Conservation (phyloP, 345 rosid genomes). For the Anacardium occidentale region DNA sequence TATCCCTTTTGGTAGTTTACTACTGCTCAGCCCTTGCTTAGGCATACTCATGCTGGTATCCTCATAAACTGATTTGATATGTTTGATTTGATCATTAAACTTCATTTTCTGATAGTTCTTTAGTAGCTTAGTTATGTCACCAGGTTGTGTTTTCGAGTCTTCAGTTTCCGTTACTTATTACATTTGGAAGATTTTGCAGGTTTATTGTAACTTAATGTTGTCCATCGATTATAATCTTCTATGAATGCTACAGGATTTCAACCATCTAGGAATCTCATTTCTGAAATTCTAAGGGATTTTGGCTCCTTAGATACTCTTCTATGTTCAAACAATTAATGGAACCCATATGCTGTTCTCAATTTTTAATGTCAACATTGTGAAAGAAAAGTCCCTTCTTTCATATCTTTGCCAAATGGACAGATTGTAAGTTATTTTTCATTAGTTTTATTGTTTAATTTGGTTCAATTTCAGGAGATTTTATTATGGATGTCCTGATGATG, state of each 20-base stretch:
- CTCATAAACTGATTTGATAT: constrained; percentile 3
- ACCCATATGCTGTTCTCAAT: not conserved
- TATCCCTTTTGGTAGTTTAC: not conserved
- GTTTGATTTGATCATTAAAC: constrained; percentile 4
- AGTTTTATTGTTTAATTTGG: constrained; percentile 7
- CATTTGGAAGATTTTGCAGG: not conserved
- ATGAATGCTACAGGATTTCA: constrained; percentile 5
- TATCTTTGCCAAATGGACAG: not conserved
- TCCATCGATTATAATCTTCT: not conserved
- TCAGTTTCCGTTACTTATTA: not conserved
- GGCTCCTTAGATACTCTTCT: constrained; percentile 7
- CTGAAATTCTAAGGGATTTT: not conserved
- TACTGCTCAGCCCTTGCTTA: not conserved
- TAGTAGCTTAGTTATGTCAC: not conserved
- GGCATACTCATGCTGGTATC: not conserved
- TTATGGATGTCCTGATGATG: constrained; percentile 88
- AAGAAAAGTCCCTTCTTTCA: not conserved
- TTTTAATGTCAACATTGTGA: not conserved
- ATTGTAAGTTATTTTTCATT: not conserved
- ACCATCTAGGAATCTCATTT: not conserved
- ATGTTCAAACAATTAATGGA: constrained; percentile 1
- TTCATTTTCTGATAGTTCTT: not conserved
- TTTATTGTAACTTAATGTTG: not conserved
- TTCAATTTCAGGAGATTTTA: constrained; percentile 66
- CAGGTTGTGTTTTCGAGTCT: constrained; percentile 2